Conservation (phyloP, 73 alveolate genomes). For the Paraurostyla sp. region DNA sequence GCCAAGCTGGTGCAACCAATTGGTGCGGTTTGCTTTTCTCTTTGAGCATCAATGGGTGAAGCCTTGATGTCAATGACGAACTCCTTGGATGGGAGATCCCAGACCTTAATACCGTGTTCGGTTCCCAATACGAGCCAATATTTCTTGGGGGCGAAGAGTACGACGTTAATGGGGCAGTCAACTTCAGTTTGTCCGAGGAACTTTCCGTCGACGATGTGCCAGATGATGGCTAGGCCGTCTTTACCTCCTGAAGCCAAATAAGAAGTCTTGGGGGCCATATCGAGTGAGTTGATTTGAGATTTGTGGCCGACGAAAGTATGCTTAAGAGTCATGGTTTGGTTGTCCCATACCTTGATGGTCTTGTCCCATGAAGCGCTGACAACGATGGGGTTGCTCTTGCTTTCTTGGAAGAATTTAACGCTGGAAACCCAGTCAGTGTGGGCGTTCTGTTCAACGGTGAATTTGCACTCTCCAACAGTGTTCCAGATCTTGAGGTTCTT, state of each 20-base stretch:
- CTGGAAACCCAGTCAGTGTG: slow-evolving; percentile 94
- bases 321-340: slow-evolving; percentile 85
- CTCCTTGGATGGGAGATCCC: slow-evolving; percentile 77
- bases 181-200: slow-evolving; percentile 91
- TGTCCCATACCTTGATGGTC: slow-evolving; percentile 92
- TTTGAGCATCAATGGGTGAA: slow-evolving; percentile 64
- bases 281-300: slow-evolving; percentile 82
- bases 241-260: slow-evolving; percentile 98
- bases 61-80: slow-evolving; percentile 75
- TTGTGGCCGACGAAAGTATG: slow-evolving; percentile 93
- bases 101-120: slow-evolving; percentile 87
- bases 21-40: slow-evolving; percentile 61
- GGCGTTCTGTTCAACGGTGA: slow-evolving; percentile 82
- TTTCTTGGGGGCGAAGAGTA: slow-evolving; percentile 91
- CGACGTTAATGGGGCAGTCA: slow-evolving; percentile 85
- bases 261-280: slow-evolving; percentile 86
- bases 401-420: slow-evolving; percentile 88
- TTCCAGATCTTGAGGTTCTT: slow-evolving; percentile 97
- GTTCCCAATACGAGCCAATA: slow-evolving; percentile 93
- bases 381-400: slow-evolving; percentile 86
- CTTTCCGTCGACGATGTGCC: slow-evolving; percentile 96
- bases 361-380: slow-evolving; percentile 94
- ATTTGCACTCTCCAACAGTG: slow-evolving; percentile 97
- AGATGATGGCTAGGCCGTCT: slow-evolving; percentile 96
- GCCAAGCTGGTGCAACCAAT: slow-evolving; percentile 84